Base-by-base conservation (phyloP, 345 rosid genomes). In the Microthlaspi erraticum region DNA sequence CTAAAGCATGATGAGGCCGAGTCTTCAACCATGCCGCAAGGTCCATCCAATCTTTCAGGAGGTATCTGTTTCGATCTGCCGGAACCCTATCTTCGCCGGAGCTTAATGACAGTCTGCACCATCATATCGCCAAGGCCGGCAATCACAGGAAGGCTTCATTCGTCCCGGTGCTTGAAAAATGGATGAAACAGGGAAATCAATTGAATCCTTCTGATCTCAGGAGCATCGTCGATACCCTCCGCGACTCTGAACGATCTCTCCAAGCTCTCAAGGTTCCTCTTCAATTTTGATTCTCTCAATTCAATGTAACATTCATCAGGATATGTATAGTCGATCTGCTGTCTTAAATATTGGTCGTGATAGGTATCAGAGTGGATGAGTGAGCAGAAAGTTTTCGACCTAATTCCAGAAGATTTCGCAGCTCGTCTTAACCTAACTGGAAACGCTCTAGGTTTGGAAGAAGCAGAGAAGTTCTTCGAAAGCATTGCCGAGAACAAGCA, bases 41-140 rank as follows among this genome's bases (percentile, higher is more conserved):
- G 14, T 5, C 10, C 16, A 36, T 57, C 18, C 44, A 32, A 18
- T 16, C 33, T 37, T 58, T 38, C 63, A 19, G 32, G 46, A 58
- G 45, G 17, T 58, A 18, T 6, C 7, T 58, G 6, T 19, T 58
- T 12, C 46, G 63, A 17, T 31, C 58, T 31, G 58, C 58, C 18
- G 37, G 18, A 52, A 52, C 57, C 57, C 57, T 52, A 29, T 52
- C 36, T 12, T 29, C 57, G 17, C 36, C 57, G 57, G 57, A 52
- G 37, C 57, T 52, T 52, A 13, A 52, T 11, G 58, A 52, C 37
- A 8, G 37, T 18, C 58, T 52, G 4, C 18, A 3, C n/a, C 36
- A 5, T 23, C 57, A 51, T 26, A 51, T 51, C 17, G 8, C 37
- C 37, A 33, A 6, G 37, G 2, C 57, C 36, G 9, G 5, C 13